Conservation (phyloP, 345 rosid genomes). For the Brassica rapa region DNA sequence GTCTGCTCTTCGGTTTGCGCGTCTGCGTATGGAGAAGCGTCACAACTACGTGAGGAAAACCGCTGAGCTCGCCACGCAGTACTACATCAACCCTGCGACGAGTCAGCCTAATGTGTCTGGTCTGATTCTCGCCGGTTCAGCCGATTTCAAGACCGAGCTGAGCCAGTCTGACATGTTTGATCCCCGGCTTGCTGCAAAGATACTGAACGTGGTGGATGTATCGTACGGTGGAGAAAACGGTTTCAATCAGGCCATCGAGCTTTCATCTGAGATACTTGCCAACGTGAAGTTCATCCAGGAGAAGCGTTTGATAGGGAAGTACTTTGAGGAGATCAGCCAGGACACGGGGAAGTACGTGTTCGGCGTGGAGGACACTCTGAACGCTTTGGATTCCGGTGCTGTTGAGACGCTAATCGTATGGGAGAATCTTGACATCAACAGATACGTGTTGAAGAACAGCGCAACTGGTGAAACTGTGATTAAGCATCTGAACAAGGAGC, state of each 20-base stretch:
- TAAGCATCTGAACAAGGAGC: conserved; percentile 8
- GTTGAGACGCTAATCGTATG: conserved; percentile 1
- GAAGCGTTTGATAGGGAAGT: conserved; percentile 15
- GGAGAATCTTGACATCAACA: conserved; percentile 19
- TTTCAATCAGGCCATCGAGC: conserved; percentile 11
- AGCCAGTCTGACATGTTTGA: conserved; percentile 16
- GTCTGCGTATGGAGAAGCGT: conserved; percentile 40
- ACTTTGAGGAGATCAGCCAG: conserved; percentile 17
- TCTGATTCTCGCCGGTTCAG: not conserved
- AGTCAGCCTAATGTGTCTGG: conserved; percentile 23
- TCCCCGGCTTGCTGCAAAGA: conserved; percentile 7
- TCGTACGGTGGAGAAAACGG: conserved; percentile 10
- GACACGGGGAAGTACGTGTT: conserved; percentile 19
- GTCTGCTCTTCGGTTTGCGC: conserved; percentile 49
- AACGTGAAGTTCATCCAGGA: conserved; percentile 17
- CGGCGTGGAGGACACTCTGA: not conserved
- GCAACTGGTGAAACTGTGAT: not conserved
- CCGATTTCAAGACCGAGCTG: conserved; percentile 14
- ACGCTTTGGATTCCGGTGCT: conserved; percentile 12
- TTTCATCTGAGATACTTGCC: conserved; percentile 4
- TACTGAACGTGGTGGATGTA: conserved; percentile 11
- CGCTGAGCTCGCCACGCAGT: conserved; percentile 41
- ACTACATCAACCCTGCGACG: conserved; percentile 9
- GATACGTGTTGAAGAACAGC: conserved; percentile 8
- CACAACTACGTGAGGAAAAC: conserved; percentile 49